Evolutionary conservation across 2,329 filamentous ascomycete species (phyloP).

Genomic region (Epichloe amarillans): DNA sequence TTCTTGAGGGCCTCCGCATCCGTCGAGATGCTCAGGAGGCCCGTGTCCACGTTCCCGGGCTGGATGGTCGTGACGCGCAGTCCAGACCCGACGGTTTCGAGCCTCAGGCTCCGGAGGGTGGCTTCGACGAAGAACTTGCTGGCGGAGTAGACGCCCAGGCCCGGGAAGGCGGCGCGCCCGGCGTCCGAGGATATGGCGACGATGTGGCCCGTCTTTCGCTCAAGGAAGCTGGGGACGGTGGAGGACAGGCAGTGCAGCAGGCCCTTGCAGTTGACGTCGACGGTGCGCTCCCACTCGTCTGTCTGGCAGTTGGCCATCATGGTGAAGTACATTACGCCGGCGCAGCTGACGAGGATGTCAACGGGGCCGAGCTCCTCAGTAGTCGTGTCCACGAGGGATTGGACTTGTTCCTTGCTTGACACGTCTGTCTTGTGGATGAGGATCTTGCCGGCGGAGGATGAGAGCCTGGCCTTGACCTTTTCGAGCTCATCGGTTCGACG

Average conservation of each 20-base stretch:
- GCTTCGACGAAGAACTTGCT: constrained; percentile 80
- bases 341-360: constrained; percentile 68
- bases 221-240: constrained; percentile 58
- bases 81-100: constrained; percentile 64
- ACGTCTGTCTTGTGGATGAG: constrained; percentile 61
- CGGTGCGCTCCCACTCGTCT: constrained; percentile 69
- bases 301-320: constrained; percentile 67
- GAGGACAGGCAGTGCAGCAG: constrained; percentile 59
- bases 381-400: constrained; percentile 47
- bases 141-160: constrained; percentile 68
- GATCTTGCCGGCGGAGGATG: constrained; percentile 45
- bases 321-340: constrained; percentile 80
- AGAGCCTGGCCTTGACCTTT: constrained; percentile 47
- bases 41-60: constrained; percentile 64
- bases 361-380: constrained; percentile 53
- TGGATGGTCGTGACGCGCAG: constrained; percentile 63
- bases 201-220: constrained; percentile 56
- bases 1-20: constrained; percentile 67
- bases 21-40: constrained; percentile 60
- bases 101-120: constrained; percentile 57
- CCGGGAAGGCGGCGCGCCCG: constrained; percentile 69
- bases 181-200: constrained; percentile 75
- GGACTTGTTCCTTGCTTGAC: constrained; percentile 51
- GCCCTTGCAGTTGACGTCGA: constrained; percentile 80
- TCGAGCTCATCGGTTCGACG: constrained; percentile 58